These are phyloP conservation scores for Pyrenula aspistea DNA, from an alignment of 495 filamentous ascomycete genomes.

Conservation along the genomic window DNA sequence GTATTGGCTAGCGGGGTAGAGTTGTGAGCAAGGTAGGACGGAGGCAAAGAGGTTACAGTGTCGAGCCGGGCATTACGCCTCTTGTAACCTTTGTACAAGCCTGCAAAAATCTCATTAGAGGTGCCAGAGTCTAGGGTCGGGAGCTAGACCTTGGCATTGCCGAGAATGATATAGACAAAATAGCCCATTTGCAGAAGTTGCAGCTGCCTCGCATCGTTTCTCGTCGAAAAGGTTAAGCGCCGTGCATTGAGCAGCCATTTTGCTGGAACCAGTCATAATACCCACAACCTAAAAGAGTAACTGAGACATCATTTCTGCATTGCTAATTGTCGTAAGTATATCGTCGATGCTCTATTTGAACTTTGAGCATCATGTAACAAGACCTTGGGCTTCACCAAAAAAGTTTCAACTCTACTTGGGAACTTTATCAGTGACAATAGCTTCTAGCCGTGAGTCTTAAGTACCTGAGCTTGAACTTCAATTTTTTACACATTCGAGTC, in stretches of 20 bases:
- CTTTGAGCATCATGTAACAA: too few relatives aligned
- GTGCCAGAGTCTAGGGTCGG: not conserved
- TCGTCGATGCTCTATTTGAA: too few relatives aligned
- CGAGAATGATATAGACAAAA: slow-evolving; percentile 35
- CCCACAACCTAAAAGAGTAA: too few relatives aligned
- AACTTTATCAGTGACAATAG: too few relatives aligned
- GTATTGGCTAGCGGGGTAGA: slow-evolving; percentile 26
- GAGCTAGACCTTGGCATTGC: slow-evolving; percentile 23
- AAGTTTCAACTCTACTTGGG: too few relatives aligned
- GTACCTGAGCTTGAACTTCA: too few relatives aligned
- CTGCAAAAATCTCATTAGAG: slow-evolving; percentile 1
- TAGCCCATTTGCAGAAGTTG: slow-evolving; percentile 28
- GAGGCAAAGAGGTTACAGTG: slow-evolving; percentile 16
- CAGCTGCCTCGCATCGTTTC: slow-evolving; percentile 17
- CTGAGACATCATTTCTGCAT: too few relatives aligned
- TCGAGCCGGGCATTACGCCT: slow-evolving; percentile 32
- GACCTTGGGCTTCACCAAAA: too few relatives aligned
- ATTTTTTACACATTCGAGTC: too few relatives aligned
- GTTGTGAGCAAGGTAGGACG: slow-evolving; percentile 21
- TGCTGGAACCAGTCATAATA: too few relatives aligned
- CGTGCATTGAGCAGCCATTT: slow-evolving; percentile 12
- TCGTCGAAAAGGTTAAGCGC: slow-evolving; percentile 28
- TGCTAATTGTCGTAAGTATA: too few relatives aligned
- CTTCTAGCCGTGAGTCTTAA: too few relatives aligned
- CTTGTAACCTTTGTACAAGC: slow-evolving; percentile 39